Conservation (phyloP, 306 rosid species). For the Prunus campanulata region DNA sequence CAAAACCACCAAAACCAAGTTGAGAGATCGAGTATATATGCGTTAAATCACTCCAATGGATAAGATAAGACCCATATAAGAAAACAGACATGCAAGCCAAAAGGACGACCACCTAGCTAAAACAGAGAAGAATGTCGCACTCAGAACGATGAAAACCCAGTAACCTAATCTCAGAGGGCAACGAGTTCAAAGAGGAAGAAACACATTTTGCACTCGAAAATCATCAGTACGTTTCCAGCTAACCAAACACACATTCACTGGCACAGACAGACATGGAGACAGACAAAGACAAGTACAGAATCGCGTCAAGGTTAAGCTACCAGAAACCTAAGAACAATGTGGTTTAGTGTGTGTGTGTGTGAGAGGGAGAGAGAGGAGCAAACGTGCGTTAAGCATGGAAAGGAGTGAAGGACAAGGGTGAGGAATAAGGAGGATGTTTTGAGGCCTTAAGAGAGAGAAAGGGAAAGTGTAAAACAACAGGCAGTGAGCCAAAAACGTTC, state of each 20-base stretch:
- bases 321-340: conserved; percentile 14
- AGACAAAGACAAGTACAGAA: not conserved
- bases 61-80: conserved; percentile 1
- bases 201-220: not conserved
- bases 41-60: not conserved
- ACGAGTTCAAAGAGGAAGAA: conserved; percentile 4
- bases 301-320: conserved; percentile 1
- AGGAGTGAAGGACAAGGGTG: conserved; percentile 22
- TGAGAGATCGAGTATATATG: not conserved
- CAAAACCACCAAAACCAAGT: conserved; percentile 16
- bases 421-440: conserved; percentile 6
- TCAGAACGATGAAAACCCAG: not conserved
- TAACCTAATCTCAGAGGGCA: not conserved
- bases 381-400: conserved; percentile 35
- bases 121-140: not conserved
- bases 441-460: not conserved
- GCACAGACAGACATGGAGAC: not conserved
- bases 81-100: conserved; percentile 33
- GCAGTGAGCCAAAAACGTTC: not conserved
- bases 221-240: conserved; percentile 7
- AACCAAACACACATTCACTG: conserved; percentile 18
- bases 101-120: not conserved
- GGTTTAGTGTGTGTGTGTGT: not conserved
- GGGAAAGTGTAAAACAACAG: conserved; percentile 19
- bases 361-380: conserved; percentile 7